phyloP scores from a whole-genome alignment of 352 stramenopile genomes.

The Blastocystis sp. region DNA sequence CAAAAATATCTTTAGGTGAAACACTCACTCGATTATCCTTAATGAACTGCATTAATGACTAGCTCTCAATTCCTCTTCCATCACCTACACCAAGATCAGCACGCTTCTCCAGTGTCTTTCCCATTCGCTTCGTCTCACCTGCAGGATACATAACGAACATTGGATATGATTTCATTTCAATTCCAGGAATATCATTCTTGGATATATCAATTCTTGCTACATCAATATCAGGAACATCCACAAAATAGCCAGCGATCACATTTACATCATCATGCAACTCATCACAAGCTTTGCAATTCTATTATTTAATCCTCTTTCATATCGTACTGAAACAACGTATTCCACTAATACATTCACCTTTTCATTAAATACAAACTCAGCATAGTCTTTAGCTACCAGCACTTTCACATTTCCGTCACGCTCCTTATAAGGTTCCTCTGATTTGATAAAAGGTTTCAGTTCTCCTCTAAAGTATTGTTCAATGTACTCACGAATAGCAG shows the following conservation, averaged over 20 bases:
- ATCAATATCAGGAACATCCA: conserved; percentile 28
- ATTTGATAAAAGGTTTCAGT: conserved; percentile 28
- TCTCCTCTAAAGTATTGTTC: conserved; percentile 1
- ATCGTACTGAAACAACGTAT: background rate
- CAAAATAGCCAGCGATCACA: conserved; percentile 28
- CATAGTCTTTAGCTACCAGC: conserved; percentile 16
- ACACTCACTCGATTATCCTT: conserved; percentile 2
- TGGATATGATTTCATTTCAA: conserved; percentile 3
- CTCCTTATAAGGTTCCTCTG: background rate
- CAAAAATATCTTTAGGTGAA: background rate
- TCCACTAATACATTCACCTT: conserved; percentile 58
- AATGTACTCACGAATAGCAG: conserved; percentile 28
- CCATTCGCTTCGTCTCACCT: background rate
- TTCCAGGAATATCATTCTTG: conserved; percentile 16
- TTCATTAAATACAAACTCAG: background rate
- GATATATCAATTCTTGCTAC: conserved; percentile 41
- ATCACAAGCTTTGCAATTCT: conserved; percentile 24
- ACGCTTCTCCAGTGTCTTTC: background rate
- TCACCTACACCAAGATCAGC: background rate
- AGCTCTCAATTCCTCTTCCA: background rate
- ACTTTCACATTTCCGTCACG: conserved; percentile 24
- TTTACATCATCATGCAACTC: conserved; percentile 10
- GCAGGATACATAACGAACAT: conserved; percentile 28
- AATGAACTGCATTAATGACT: conserved; percentile 1
- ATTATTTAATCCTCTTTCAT: background rate